Evolutionary conservation across 2,329 filamentous ascomycete genomes (phyloP).

Genomic region (Penicillium glabrum): DNA sequence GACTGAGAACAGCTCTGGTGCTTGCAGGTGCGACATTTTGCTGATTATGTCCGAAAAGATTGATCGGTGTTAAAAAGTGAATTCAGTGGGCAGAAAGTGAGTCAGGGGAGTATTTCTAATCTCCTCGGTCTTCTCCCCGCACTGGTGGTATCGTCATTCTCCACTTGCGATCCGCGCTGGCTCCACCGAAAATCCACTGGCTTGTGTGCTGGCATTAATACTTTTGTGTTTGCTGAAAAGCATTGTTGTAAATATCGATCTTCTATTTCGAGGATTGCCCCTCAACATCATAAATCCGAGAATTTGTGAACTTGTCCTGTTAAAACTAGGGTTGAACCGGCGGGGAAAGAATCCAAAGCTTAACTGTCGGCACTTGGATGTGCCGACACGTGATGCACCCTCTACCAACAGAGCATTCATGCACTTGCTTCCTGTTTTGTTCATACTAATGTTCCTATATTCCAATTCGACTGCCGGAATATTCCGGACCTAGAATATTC

Average conservation of each 20-base stretch:
- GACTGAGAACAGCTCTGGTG: constrained; percentile 50
- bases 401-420: too few relatives aligned
- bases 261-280: too few relatives aligned
- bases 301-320: too few relatives aligned
- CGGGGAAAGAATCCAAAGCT: too few relatives aligned
- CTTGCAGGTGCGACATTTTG: constrained; percentile 32
- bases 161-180: neutral
- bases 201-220: too few relatives aligned
- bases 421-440: neutral
- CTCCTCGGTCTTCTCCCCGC: neutral
- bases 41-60: neutral
- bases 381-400: too few relatives aligned
- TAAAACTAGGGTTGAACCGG: too few relatives aligned
- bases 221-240: too few relatives aligned
- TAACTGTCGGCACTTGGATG: too few relatives aligned
- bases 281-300: too few relatives aligned
- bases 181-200: neutral
- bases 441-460: neutral
- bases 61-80: neutral
- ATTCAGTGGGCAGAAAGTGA: neutral
- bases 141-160: neutral
- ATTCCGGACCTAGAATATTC: neutral
- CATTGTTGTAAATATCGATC: too few relatives aligned
- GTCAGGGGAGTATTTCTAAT: neutral
- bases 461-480: neutral